Evolutionary conservation across 2,329 filamentous ascomycete genomes (phyloP).

Genomic region (Zymoseptoria crescenta): DNA sequence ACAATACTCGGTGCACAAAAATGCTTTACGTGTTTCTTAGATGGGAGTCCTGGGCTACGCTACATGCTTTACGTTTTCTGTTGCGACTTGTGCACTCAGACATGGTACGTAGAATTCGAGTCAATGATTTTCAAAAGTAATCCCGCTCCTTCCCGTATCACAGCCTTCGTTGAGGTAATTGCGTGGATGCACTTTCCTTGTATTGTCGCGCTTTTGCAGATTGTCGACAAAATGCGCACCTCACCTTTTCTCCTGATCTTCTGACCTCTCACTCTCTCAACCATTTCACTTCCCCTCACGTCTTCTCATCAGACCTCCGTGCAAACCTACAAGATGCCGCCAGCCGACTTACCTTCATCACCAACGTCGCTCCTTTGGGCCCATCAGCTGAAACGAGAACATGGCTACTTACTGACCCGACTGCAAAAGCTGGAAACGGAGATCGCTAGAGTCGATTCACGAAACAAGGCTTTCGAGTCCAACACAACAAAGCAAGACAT

Average conservation of each 20-base stretch:
- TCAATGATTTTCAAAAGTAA: constrained; percentile 14
- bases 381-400: constrained; percentile 33
- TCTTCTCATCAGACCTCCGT: neutral
- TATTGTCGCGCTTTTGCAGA: neutral
- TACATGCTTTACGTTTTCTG: constrained; percentile 25
- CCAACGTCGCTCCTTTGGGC: constrained; percentile 33
- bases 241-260: neutral
- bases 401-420: constrained; percentile 29
- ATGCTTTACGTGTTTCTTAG: constrained; percentile 23
- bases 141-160: constrained; percentile 1
- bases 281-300: neutral
- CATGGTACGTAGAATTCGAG: constrained; percentile 26
- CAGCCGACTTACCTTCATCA: constrained; percentile 15
- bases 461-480: constrained; percentile 2
- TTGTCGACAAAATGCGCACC: neutral
- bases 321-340: neutral
- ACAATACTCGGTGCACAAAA: constrained; percentile 20
- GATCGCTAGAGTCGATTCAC: no score
- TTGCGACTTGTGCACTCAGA: constrained; percentile 26
- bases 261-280: neutral
- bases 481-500: constrained; percentile 5
- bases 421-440: constrained; percentile 31
- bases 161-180: neutral
- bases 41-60: constrained; percentile 19
- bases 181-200: neutral